A percentile compares a stretch with the other conserved stretches of the same genome.
Conservation (phyloP, 495 filamentous ascomycete genomes). For the Xanthoparmelia taractica region DNA sequence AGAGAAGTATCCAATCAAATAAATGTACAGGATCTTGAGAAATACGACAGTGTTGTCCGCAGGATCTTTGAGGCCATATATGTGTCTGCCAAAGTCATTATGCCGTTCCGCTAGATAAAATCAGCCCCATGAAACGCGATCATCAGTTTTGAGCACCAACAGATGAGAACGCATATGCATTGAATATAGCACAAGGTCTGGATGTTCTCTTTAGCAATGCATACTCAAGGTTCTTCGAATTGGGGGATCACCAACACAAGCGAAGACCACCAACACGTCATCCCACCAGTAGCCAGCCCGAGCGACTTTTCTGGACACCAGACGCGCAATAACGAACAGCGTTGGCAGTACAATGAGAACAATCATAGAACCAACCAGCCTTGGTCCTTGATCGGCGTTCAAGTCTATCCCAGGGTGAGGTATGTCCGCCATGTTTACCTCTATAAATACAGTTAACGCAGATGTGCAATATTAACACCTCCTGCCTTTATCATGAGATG, state of each 20-base stretch:
- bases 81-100: constrained; percentile 21
- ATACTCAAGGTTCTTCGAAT: neutral
- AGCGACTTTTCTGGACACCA: constrained; percentile 18
- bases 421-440: constrained; percentile 3
- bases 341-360: constrained; percentile 22
- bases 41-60: constrained; percentile 9
- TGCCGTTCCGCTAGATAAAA: constrained; percentile 10
- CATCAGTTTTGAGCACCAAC: neutral
- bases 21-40: constrained; percentile 16
- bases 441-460: neutral
- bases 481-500: neutral
- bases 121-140: neutral
- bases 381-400: constrained; percentile 17
- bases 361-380: constrained; percentile 17
- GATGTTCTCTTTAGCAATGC: neutral
- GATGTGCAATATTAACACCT: neutral
- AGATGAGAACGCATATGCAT: constrained; percentile 17
- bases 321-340: constrained; percentile 16
- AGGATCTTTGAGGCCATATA: constrained; percentile 9
- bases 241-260: constrained; percentile 8
- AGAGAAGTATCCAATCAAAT: constrained; percentile 10
- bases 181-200: constrained; percentile 14
- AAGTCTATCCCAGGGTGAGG: constrained; percentile 17
- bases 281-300: constrained; percentile 24
- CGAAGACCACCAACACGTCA: constrained; percentile 18